Base-by-base conservation (phyloP, 2,329 filamentous ascomycete genomes). In the Hypoxylon sp. region DNA sequence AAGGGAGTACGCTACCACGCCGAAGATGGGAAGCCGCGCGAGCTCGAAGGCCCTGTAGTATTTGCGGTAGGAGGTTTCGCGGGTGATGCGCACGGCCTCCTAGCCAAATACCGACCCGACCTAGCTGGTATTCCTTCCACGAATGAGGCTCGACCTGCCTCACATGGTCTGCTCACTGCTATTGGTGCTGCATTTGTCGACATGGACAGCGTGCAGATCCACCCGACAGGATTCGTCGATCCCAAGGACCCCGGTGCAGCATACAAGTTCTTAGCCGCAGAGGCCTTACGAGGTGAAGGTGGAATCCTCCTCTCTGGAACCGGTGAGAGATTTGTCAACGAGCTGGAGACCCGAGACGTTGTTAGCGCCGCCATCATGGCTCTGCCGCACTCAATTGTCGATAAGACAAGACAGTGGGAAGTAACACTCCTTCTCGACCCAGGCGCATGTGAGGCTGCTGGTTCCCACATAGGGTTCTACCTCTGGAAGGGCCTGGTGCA, bases 151-250 rank as follows among this genome's bases (percentile, higher is more conserved):
- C 79, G 85, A 0, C 85, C 87, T 0, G 88, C 86, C 0, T 81
- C 86, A 1, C 87, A 90, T 61, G 74, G 73, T 0, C 71, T 86
- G 0, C 78, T 86, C 0, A 72, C 78, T 0, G 75, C 75, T 0
- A 77, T 81, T 0, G 82, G 81, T 14, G 83, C 83, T 4, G 78
- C 78, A 33, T 75, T 85, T 11, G 78, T 86, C 44, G 84, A 86
- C 29, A 86, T 86, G 84, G 82, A 85, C 47, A 82, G 81, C 64
- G 87, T 91, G 1, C 89, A 91, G 76, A 83, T 91, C 3, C 89
- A 91, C 70, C 89, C 89, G 2, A 90, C 89, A 0, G 87, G 88
- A 0, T 91, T 91, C 72, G 80, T 91, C 5, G 88, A 90, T 68
- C 84, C 85, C 0, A 80, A 81, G 1, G 81, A 83, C 33, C 78